phyloP scores from a whole-genome alignment of 768 basidiomycete genomes.

The Boletus fagicola region DNA sequence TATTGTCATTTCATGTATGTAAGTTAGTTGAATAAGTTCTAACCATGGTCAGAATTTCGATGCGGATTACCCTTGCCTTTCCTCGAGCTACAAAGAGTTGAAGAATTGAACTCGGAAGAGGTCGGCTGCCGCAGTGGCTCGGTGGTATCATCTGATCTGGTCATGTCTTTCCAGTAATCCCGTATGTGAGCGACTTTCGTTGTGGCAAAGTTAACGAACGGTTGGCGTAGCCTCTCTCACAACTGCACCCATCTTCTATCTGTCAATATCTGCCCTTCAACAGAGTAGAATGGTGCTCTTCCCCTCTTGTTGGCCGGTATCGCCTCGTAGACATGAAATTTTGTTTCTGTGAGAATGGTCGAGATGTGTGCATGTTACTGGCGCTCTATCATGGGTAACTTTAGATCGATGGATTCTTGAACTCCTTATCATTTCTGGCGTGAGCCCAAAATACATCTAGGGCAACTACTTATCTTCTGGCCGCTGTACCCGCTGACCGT shows the following conservation, averaged over 20 bases:
- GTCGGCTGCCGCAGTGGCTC: neutral
- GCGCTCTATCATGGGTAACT: neutral
- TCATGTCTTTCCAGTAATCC: neutral
- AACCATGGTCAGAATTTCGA: too few relatives aligned
- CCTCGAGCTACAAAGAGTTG: too few relatives aligned
- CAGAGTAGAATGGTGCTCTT: neutral
- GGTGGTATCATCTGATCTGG: neutral
- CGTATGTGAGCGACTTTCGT: neutral
- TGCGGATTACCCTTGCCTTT: too few relatives aligned
- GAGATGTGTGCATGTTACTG: neutral
- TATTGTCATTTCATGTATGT: too few relatives aligned
- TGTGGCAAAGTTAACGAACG: neutral
- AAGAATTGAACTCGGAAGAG: too few relatives aligned
- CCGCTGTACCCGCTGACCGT: conserved; percentile 7
- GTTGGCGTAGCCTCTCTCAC: neutral
- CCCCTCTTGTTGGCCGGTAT: neutral
- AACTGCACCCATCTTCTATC: neutral
- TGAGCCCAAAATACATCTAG: neutral
- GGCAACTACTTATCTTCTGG: neutral
- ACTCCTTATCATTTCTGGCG: neutral
- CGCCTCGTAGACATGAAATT: neutral
- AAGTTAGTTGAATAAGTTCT: too few relatives aligned
- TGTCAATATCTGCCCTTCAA: too few relatives aligned
- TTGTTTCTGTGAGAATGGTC: neutral
- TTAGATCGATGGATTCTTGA: neutral